These are phyloP conservation scores for Aspergillus tanneri DNA, from an alignment of 2,329 filamentous ascomycete species.

Conservation along the genomic window DNA sequence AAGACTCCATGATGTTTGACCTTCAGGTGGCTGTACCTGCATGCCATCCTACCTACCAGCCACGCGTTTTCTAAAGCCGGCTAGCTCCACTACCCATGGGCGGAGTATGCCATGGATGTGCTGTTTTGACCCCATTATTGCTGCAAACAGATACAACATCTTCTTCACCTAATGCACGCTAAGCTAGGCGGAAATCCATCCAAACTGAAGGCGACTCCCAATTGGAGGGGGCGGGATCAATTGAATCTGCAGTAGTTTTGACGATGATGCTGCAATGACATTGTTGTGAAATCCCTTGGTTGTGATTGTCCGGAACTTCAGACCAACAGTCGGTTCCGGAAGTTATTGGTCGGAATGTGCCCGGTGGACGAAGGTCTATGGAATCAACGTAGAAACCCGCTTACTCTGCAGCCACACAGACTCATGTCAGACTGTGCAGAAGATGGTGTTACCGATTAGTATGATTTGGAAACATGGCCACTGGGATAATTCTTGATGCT, in stretches of 20 bases:
- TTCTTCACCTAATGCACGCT: constrained; percentile 5
- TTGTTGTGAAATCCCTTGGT: not conserved
- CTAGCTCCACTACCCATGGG: not conserved
- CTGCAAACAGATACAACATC: not conserved
- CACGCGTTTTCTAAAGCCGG: not conserved
- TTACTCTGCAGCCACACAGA: not conserved
- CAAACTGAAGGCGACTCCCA: not conserved
- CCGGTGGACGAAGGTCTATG: not conserved
- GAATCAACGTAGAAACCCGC: constrained; percentile 2
- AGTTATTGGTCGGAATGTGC: not conserved
- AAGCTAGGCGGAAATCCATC: not conserved
- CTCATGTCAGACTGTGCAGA: not conserved
- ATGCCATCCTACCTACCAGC: not conserved
- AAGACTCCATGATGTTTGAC: not conserved
- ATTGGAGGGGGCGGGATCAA: not conserved
- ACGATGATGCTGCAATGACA: not conserved
- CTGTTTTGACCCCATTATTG: not conserved
- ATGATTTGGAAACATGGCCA: not conserved
- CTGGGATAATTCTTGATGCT: not conserved
- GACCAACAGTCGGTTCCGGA: not conserved
- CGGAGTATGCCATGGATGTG: not conserved
- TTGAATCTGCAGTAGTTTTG: not conserved
- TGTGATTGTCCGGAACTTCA: not conserved
- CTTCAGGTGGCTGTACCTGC: not conserved
- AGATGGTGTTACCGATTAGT: not conserved